Evolutionary conservation across 140 eudicot genomes (phyloP).

Genomic region (Stevia rebaudiana): DNA sequence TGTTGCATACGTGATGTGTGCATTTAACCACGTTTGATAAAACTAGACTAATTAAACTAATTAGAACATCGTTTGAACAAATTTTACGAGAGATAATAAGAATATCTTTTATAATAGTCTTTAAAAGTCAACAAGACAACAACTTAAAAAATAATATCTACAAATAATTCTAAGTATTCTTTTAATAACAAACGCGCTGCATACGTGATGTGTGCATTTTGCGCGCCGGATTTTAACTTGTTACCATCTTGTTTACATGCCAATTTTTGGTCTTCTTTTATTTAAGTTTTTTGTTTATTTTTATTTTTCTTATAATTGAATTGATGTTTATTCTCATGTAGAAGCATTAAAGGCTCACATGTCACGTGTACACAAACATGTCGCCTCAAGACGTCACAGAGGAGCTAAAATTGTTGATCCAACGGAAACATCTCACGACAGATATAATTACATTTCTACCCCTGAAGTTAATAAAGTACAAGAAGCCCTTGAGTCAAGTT

Average conservation of each 20-base stretch:
- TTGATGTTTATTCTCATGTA: constrained; percentile 15
- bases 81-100: too few species aligned
- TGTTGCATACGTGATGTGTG: too few species aligned
- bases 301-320: neutral
- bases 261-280: neutral
- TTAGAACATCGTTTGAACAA: too few species aligned
- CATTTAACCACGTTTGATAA: too few species aligned
- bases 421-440: constrained; percentile 25
- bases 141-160: too few species aligned
- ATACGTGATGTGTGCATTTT: too few species aligned
- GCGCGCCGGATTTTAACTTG: too few species aligned
- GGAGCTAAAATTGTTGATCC: constrained; percentile 59
- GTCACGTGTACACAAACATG: constrained; percentile 35
- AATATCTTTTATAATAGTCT: too few species aligned
- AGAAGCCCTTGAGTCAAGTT: constrained; percentile 53
- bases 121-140: too few species aligned
- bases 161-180: too few species aligned
- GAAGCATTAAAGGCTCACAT: constrained; percentile 28
- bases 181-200: too few species aligned
- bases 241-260: neutral
- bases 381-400: constrained; percentile 30
- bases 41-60: too few species aligned
- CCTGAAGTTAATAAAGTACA: constrained; percentile 47
- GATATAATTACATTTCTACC: constrained; percentile 14
- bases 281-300: neutral